Evolutionary conservation across 2,329 filamentous ascomycete species (phyloP).

Genomic region (Cercospora brassicicola): DNA sequence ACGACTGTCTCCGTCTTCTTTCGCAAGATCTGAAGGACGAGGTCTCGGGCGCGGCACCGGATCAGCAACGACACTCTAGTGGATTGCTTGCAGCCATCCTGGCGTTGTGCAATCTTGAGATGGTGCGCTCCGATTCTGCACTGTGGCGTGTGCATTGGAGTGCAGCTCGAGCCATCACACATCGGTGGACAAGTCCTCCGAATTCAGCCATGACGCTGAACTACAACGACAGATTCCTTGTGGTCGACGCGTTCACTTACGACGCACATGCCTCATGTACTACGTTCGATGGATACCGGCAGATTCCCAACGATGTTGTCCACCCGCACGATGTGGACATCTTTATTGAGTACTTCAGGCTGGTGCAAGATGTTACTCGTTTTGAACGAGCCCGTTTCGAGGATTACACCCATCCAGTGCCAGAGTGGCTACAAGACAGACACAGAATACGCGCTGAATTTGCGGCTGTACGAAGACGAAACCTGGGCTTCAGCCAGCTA

Average conservation of each 20-base stretch:
- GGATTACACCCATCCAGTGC: neutral
- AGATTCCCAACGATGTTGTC: slow-evolving; percentile 8
- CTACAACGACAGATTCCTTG: slow-evolving; percentile 5
- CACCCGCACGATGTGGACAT: slow-evolving; percentile 12
- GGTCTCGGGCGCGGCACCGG: neutral
- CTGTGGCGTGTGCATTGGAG: slow-evolving; percentile 18
- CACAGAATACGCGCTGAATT: slow-evolving; percentile 3
- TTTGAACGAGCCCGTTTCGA: slow-evolving; percentile 7
- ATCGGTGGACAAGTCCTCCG: slow-evolving; percentile 14
- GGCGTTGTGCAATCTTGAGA: slow-evolving; percentile 17
- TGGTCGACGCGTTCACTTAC: slow-evolving; percentile 13
- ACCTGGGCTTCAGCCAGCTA: neutral
- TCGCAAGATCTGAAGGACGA: slow-evolving; percentile 6
- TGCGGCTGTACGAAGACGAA: neutral
- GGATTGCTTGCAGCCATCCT: slow-evolving; percentile 12
- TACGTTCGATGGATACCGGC: slow-evolving; percentile 8
- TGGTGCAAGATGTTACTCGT: slow-evolving; percentile 12
- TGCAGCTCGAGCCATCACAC: slow-evolving; percentile 13
- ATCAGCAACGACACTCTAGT: neutral
- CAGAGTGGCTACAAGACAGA: slow-evolving; percentile 4
- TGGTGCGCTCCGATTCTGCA: slow-evolving; percentile 13
- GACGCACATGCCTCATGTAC: slow-evolving; percentile 10
- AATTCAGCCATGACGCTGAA: slow-evolving; percentile 1
- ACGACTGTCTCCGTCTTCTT: slow-evolving; percentile 10
- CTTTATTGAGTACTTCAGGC: slow-evolving; percentile 5